phyloP scores from a whole-genome alignment of 2,329 filamentous ascomycete genomes.

The Fusarium newnesense region DNA sequence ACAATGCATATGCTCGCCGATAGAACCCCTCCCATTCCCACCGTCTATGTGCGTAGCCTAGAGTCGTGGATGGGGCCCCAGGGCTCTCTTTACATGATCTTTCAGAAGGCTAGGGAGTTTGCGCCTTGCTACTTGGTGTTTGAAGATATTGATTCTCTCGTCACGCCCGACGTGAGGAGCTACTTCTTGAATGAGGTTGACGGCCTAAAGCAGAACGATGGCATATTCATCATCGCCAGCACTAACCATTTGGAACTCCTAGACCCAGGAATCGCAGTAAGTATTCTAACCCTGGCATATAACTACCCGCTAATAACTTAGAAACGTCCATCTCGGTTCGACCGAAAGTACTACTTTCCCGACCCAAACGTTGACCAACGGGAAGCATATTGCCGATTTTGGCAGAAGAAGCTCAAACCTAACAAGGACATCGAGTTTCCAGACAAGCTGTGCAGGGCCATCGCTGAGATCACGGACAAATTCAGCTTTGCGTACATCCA shows the following conservation, averaged over 20 bases:
- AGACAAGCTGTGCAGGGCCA: neutral
- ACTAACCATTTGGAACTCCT: neutral
- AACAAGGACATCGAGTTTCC: neutral
- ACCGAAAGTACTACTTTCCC: neutral
- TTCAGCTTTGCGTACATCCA: neutral
- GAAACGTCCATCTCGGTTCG: neutral
- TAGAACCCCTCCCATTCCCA: neutral
- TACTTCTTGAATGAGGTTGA: neutral
- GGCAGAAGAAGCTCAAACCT: neutral
- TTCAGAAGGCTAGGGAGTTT: neutral
- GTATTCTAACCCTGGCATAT: rapidly evolving
- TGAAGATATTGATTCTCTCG: neutral
- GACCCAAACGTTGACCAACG: neutral
- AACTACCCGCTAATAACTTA: neutral
- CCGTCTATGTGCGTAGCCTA: neutral
- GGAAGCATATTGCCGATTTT: neutral
- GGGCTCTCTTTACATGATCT: neutral
- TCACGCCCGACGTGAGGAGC: neutral
- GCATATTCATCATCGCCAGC: neutral
- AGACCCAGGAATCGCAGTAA: neutral
- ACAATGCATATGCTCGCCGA: neutral
- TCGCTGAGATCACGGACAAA: neutral
- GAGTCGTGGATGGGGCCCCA: neutral
- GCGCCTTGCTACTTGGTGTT: neutral
- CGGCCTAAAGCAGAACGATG: neutral